phyloP scores from a whole-genome alignment of 305 asterid genomes.

The Galium porrigens region DNA sequence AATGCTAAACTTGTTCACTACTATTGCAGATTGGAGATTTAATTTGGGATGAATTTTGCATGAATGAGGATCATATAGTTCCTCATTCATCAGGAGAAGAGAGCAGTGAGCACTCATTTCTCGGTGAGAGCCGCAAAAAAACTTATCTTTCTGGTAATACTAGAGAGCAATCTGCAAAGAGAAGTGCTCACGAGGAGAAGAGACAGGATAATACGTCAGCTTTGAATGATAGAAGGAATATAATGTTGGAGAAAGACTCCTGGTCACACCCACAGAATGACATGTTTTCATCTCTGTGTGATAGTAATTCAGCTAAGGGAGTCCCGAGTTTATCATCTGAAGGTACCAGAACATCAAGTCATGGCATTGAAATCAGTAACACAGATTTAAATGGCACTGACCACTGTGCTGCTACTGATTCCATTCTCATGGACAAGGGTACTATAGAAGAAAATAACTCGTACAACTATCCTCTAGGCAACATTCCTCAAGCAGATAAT shows the following conservation, averaged over 20 bases:
- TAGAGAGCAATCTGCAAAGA: constrained; percentile 22
- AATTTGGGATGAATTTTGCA: constrained; percentile 55
- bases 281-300: constrained; percentile 31
- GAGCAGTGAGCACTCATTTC: constrained; percentile 22
- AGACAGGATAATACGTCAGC: constrained; percentile 19
- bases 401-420: constrained; percentile 24
- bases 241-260: constrained; percentile 37
- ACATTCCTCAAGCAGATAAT: constrained; percentile 30
- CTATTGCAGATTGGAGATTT: constrained; percentile 61
- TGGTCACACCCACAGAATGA: constrained; percentile 28
- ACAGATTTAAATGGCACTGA: constrained; percentile 23
- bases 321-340: constrained; percentile 38
- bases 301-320: constrained; percentile 24
- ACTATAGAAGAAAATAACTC: constrained; percentile 30
- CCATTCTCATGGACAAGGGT: constrained; percentile 27
- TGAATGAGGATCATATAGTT: constrained; percentile 59
- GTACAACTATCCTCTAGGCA: constrained; percentile 36
- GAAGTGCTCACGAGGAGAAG: constrained; percentile 22
- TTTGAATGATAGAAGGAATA: constrained; percentile 29
- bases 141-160: constrained; percentile 21
- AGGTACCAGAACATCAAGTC: constrained; percentile 23
- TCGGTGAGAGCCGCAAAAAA: constrained; percentile 32
- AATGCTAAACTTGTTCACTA: constrained; percentile 41
- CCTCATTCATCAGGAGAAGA: constrained; percentile 30
- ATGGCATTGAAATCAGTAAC: constrained; percentile 23